These are phyloP conservation scores for Prillingera fragicola DNA, from an alignment of 1,284 basidiomycete genomes.

Conservation along the genomic window DNA sequence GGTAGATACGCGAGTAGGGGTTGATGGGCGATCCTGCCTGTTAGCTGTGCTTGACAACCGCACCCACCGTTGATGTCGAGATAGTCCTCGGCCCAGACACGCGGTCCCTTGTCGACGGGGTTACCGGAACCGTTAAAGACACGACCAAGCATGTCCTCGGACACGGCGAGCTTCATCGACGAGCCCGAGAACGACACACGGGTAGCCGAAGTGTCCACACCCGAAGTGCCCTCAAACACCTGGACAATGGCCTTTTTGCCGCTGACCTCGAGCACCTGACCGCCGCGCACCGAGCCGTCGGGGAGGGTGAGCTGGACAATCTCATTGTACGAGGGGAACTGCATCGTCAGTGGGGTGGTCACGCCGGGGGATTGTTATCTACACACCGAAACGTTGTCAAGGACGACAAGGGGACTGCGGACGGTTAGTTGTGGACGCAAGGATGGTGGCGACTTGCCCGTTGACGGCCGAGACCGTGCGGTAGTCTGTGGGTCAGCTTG, in stretches of 20 bases:
- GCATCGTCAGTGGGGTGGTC: constrained; percentile 1
- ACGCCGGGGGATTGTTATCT: not conserved
- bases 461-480: constrained; percentile 94
- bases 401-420: constrained; percentile 81
- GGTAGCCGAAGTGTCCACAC: constrained; percentile 87
- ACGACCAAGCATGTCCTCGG: constrained; percentile 98
- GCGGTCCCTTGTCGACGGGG: constrained; percentile 97
- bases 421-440: constrained; percentile 4
- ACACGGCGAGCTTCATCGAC: constrained; percentile 97
- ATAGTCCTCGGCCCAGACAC: constrained; percentile 99
- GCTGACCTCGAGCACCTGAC: constrained; percentile 96
- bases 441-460: constrained; percentile 58
- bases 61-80: constrained; percentile 92
- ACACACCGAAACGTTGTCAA: constrained; percentile 95
- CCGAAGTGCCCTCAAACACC: constrained; percentile 97
- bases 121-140: constrained; percentile 99
- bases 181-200: constrained; percentile 98
- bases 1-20: constrained; percentile 98
- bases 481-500: constrained; percentile 63
- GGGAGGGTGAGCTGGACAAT: constrained; percentile 95
- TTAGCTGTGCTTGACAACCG: constrained; percentile 5
- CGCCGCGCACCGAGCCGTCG: constrained; percentile 89
- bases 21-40: constrained; percentile 90
- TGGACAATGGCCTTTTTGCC: constrained; percentile 99
- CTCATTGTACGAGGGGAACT: constrained; percentile 99